A percentile compares a stretch with the other conserved stretches of the same genome.
Conservation (phyloP, 2,329 filamentous ascomycete species). For the Sarocladium strictum region DNA sequence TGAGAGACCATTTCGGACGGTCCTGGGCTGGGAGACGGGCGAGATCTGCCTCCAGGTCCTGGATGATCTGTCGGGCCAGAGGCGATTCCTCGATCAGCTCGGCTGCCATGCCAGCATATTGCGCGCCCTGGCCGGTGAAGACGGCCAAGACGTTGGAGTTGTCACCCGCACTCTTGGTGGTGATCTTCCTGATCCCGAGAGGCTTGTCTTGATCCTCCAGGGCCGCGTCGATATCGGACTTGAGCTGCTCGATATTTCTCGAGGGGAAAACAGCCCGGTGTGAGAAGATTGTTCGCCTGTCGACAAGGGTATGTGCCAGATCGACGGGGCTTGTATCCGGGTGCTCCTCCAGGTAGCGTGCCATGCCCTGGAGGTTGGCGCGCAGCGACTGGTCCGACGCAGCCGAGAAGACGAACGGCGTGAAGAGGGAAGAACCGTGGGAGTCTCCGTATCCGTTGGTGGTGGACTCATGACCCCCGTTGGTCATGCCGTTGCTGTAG, state of each 20-base stretch:
- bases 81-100: neutral
- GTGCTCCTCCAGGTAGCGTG: constrained; percentile 45
- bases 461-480: neutral
- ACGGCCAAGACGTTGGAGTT: constrained; percentile 14
- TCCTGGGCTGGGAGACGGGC: constrained; percentile 15
- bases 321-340: constrained; percentile 43
- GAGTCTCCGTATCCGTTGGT: constrained; percentile 39
- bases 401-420: constrained; percentile 37
- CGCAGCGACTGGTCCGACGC: constrained; percentile 49
- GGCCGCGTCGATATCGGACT: neutral
- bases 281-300: constrained; percentile 35
- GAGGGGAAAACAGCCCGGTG: neutral
- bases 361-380: constrained; percentile 46
- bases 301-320: constrained; percentile 28
- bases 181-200: neutral
- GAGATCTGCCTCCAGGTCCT: constrained; percentile 20
- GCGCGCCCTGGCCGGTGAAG: constrained; percentile 28
- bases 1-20: constrained; percentile 23
- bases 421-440: constrained; percentile 44
- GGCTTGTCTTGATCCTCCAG: neutral
- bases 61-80: constrained; percentile 6
- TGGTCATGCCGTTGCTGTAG: neutral
- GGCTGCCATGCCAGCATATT: constrained; percentile 19
- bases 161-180: neutral
- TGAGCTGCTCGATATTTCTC: neutral